Base-by-base conservation (phyloP, 345 rosid genomes). In the Brassica nigra region DNA sequence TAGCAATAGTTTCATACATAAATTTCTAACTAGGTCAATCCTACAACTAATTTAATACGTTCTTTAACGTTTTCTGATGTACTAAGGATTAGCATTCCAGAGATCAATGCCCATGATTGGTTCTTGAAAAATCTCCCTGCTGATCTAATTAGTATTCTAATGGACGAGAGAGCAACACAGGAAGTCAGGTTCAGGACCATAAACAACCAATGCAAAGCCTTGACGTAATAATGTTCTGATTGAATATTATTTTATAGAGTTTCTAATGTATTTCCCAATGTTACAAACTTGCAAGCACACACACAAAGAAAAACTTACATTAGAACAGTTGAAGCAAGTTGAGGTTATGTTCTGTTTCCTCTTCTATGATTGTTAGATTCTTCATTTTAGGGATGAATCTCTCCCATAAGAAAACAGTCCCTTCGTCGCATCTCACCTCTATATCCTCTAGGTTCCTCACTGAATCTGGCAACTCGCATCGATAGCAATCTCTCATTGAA, bases 371-470 rank as follows among this genome's bases (percentile, higher is more conserved):
- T 11, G 15, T 81, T 72, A 84, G 4, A 78, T 74, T 76, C 81
- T 49, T 77, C 78, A 70, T 61, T 36, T 28, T 8, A 3, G 4
- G 30, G 82, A 39, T 16, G 9, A 84, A 71, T 18, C 47, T 31
- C 6, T 83, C 57, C 95, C 93, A 90, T 28, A 76, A 30, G 12
- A 20, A 18, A 6, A 86, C 85, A 0, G 74, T 86, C 28, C 83
- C 86, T 70, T 83, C 85, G 58, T 93, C 92, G 28, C 95, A 86
- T 8, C 75, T 72, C 67, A 92, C 89, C 14, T 80, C 70, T 65
- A 90, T 64, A 12, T 78, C 16, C 73, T 71, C 52, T 1, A 90
- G 86, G 2, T 81, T 66, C 65, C 18, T 57, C 6, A 87, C 39
- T 7, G 89, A 85, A 36, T 10, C 3, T 2, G 92, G 97, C 59